Percentiles rank a stretch among this genome's conserved stretches.
phyloP scores from a whole-genome alignment of 345 rosid genomes.

The Turritis glabra region DNA sequence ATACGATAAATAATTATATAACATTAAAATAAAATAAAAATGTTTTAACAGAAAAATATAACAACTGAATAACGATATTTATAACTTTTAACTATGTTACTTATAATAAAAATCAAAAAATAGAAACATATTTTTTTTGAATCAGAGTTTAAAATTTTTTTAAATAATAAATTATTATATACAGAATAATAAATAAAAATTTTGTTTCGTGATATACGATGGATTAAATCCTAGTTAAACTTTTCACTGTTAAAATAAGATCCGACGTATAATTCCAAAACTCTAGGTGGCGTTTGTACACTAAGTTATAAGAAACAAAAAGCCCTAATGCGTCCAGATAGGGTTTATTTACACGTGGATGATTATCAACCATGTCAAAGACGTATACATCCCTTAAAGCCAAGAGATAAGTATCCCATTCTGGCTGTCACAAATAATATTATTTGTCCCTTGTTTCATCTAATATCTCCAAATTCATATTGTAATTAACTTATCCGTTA shows the following conservation, averaged over 20 bases:
- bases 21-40: too few species aligned
- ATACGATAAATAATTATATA: too few species aligned
- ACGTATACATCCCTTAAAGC: slow-evolving; percentile 25
- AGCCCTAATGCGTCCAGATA: slow-evolving; percentile 26
- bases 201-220: too few species aligned
- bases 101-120: too few species aligned
- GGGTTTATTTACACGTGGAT: slow-evolving; percentile 36
- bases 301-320: slow-evolving; percentile 20
- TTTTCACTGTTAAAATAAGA: slow-evolving; percentile 18
- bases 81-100: too few species aligned
- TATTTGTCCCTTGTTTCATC: background rate
- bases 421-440: slow-evolving; percentile 13
- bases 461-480: background rate
- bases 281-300: slow-evolving; percentile 24
- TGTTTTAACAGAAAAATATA: too few species aligned
- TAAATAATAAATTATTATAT: too few species aligned
- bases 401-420: slow-evolving; percentile 31
- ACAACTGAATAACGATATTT: too few species aligned
- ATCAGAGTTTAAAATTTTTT: too few species aligned
- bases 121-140: too few species aligned
- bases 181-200: too few species aligned
- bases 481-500: background rate
- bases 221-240: too few species aligned
- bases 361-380: slow-evolving; percentile 23
- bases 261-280: slow-evolving; percentile 34